Base-by-base conservation (phyloP, 2,329 filamentous ascomycete genomes). In the Emergomyces africanus region DNA sequence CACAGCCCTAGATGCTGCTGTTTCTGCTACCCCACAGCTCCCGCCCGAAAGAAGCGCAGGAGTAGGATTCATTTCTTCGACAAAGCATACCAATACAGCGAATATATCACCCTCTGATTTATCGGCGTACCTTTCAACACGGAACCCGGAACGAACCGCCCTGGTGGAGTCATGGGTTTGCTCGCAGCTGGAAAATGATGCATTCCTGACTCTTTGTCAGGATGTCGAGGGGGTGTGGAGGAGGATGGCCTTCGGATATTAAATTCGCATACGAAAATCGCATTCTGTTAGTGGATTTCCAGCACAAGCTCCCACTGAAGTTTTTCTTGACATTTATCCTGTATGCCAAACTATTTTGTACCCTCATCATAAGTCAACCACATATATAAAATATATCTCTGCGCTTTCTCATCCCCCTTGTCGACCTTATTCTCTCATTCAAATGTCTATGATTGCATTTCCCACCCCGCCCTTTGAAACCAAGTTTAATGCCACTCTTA, bases 111-210 rank as follows among this genome's bases (percentile, higher is more conserved):
- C 65, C 33, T 55, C 65, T 44, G 68, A 72, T 41, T 59, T 75
- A 4, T 64, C 70, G 1, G 56, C 64, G 14, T 76, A 73, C 49
- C 58, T 70, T 0, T 62, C 65, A 6, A 63, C 64, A 1, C 69
- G 72, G 0, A 68, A 65, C 0, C 41, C 64, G 2, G 71, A 75
- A 57, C 69, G 74, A 18, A 65, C 67, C 12, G 65, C 64, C 1
- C 62, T 68, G 10, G 62, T 77, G 10, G 71, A 73, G 59, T 68
- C 69, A 42, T 77, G 74, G 70, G 69, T 78, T 50, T 76, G 74
- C 54, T 62, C 68, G 15, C 67, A 74, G 57, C 65, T 77, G 1
- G 71, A 77, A 35, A 70, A 75, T 30, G 72, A 75, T 28, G 64
- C 59, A 2, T 78, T 78, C 57, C 61, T 72, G 30, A 61, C 65